Conservation (phyloP, 2,329 filamentous ascomycete species). For the Zymoseptoria pseudotritici region DNA sequence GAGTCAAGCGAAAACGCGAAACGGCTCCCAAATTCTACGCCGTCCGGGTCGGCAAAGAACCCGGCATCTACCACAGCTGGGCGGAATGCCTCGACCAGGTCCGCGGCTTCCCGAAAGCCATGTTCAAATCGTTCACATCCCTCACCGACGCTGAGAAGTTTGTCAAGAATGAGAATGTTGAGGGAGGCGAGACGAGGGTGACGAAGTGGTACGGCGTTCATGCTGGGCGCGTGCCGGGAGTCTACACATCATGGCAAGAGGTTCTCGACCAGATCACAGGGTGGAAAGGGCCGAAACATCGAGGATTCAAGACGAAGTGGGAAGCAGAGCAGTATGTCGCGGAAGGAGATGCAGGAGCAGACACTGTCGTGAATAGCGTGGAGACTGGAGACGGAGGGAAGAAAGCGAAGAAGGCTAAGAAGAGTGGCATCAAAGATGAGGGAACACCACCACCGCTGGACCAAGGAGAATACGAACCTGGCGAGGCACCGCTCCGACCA, state of each 20-base stretch:
- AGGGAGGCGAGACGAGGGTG: slow-evolving; percentile 10
- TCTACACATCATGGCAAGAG: slow-evolving; percentile 61
- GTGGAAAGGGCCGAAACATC: slow-evolving; percentile 57
- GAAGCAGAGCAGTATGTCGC: slow-evolving; percentile 75
- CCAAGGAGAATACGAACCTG: slow-evolving; percentile 40
- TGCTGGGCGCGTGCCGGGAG: slow-evolving; percentile 50
- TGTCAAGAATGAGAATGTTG: slow-evolving; percentile 49
- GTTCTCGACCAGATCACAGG: slow-evolving; percentile 68
- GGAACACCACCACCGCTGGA: slow-evolving; percentile 11
- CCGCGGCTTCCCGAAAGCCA: slow-evolving; percentile 48
- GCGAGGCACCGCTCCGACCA: slow-evolving; percentile 48
- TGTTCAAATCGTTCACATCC: slow-evolving; percentile 66
- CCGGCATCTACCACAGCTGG: slow-evolving; percentile 59
- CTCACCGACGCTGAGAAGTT: slow-evolving; percentile 73
- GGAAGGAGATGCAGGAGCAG: slow-evolving; percentile 14
- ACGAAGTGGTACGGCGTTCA: slow-evolving; percentile 55
- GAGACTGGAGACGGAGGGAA: slow-evolving; percentile 23
- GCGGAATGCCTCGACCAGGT: slow-evolving; percentile 55
- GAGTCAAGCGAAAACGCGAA: slow-evolving; percentile 50
- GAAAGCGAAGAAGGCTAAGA: slow-evolving; percentile 37
- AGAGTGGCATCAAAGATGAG: slow-evolving; percentile 24
- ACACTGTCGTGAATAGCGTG: slow-evolving; percentile 15
- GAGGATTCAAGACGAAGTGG: slow-evolving; percentile 41
- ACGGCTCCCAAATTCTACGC: slow-evolving; percentile 54
- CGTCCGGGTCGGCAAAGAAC: slow-evolving; percentile 52